Base-by-base conservation (phyloP, 139 green algal species). In the Auxenochlorella protothecoides region DNA sequence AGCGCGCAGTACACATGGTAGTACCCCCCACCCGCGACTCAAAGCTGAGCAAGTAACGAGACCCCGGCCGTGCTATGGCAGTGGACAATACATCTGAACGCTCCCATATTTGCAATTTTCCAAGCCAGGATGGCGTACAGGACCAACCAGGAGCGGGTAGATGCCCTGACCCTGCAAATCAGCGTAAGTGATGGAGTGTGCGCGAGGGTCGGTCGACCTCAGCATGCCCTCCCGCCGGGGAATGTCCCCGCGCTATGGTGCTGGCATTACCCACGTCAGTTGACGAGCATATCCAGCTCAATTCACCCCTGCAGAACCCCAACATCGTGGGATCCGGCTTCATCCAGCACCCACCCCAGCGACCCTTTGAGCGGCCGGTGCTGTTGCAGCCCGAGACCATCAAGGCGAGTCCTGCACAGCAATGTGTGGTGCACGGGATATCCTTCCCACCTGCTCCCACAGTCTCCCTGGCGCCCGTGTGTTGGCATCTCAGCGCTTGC, bases 291-390 rank as follows among this genome's bases (percentile, higher is more conserved):
- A 65, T 65, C 54, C 2, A 54, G 8, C 55, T 52, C 14, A 4
- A 14, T 64, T 54, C 55, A 54, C 55, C n/a, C 68, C 55, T 74
- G 70, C 71, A 84, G 79, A 81, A 84, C 59, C 79, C 79, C 6
- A 81, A 78, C 56, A 62, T 85, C 6, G 65, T 76, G 15, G 79
- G 79, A n/a, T 80, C 71, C 51, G 80, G 80, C 56, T 85, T 79
- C 66, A 85, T 85, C 55, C 76, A 85, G 68, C 78, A 81, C 66
- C 80, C 80, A n/a, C 80, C 80, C 12, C 80, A 85, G 68, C 56
- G 68, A 13, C 80, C 80, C 4, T 85, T 85, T 76, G 73, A 73
- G 51, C 68, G 57, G 16, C 78, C 76, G 60, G 51, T 85, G 5
- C 59, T 76, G 54, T 44, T 81, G 52, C 80, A 85, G 65, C 80